Evolutionary conservation across 331 rosid genomes (phyloP), one percentile per base, ranked within the genome.

Genomic region (Stylosanthes scabra): DNA sequence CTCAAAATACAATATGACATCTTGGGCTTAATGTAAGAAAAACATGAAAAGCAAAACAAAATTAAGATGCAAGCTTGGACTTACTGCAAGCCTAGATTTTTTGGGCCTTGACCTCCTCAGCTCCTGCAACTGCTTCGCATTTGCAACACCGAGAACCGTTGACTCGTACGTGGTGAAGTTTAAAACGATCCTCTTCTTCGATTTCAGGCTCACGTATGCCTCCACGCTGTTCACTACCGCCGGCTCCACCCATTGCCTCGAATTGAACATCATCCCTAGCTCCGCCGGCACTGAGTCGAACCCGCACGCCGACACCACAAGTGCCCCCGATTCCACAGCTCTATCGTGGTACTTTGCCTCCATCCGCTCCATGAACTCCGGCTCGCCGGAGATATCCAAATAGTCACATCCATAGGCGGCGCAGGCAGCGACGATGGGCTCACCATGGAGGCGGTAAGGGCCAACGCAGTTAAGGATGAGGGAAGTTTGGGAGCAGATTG

Each of bases 211-310:
- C 72, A 92, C 2, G 68, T 85, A 89, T 4, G 97, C 96, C 74
- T 83, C 90, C 10, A 92, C 75, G 66, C 76, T 72, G 39, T 83
- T 89, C 56, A 83, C 85, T 68, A 59, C 91, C 0, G 83, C 72
- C 3, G 79, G 75, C 3, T 60, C 80, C 66, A 77, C 75, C 96
- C 97, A 92, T 82, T 89, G 90, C 68, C 82, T 46, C 0, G 89
- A 86, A 67, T 92, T 88, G 73, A 88, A 92, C 69, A 85, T 51
- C 9, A 86, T 2, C 0, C 97, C 97, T 15, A 92, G 25, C 73
- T 89, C 97, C 1, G 96, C 97, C 11, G 96, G 93, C 74, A 92
- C 84, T 8, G 97, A 92, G 58, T 92, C 96, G 31, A 92, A 92
- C 65, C 97, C 97, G 58, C 96, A 92, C 2, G 92, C 96, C 31